Evolutionary conservation across 805 yeast genomes (phyloP).

Genomic region (Hanseniaspora vineae): DNA sequence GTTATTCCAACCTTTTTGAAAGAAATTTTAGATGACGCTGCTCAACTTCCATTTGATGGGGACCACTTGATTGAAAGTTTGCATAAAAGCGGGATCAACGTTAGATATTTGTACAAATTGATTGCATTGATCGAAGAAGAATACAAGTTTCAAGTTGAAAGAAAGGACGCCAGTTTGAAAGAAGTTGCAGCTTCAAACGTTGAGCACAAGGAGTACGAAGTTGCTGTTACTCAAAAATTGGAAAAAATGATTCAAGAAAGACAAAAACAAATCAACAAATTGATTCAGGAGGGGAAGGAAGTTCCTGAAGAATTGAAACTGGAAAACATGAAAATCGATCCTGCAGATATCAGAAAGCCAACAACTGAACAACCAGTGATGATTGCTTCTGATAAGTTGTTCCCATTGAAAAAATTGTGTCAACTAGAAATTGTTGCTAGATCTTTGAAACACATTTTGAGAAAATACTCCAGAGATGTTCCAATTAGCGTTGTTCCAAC

Average conservation of each 20-base stretch:
- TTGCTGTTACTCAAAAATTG: conserved; percentile 16
- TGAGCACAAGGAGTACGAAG: conserved; percentile 25
- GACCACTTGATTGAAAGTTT: conserved; percentile 50
- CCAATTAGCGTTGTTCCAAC: conserved; percentile 46
- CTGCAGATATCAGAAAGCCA: conserved; percentile 22
- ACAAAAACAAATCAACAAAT: conserved; percentile 22
- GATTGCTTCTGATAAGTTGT: conserved; percentile 26
- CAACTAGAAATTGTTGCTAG: conserved; percentile 64
- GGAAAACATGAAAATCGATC: conserved; percentile 22
- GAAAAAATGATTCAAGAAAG: conserved; percentile 23
- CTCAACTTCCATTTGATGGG: conserved; percentile 68
- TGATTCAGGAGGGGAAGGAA: conserved; percentile 22
- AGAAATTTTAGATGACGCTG: conserved; percentile 36
- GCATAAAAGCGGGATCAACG: conserved; percentile 75
- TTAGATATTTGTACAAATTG: conserved; percentile 67
- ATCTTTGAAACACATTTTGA: conserved; percentile 61
- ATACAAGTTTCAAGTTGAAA: conserved; percentile 12
- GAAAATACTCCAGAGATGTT: conserved; percentile 30
- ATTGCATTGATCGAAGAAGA: conserved; percentile 22
- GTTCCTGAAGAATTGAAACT: conserved; percentile 22
- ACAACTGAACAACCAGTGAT: conserved; percentile 23
- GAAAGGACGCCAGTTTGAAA: conserved; percentile 14
- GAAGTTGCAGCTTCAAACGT: conserved; percentile 17
- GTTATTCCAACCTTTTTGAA: conserved; percentile 52
- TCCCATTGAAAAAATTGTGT: conserved; percentile 35